Evolutionary conservation across 371 early-diverging fungal genomes (phyloP).

Genomic region (Mucor racemosus): DNA sequence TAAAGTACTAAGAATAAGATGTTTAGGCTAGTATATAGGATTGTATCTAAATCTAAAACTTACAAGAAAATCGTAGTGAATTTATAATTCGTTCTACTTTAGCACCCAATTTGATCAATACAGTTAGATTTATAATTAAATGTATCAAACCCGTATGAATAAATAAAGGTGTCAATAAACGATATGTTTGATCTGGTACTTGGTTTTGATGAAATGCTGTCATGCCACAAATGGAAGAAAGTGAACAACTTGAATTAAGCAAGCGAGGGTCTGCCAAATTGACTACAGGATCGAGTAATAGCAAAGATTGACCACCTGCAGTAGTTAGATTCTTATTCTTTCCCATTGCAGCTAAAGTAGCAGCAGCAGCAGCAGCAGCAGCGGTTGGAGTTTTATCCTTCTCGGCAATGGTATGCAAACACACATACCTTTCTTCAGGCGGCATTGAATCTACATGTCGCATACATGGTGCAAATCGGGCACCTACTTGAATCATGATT

Average conservation of each 20-base stretch:
- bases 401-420: slow-evolving; percentile 21
- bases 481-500: slow-evolving; percentile 54
- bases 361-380: slow-evolving; percentile 5
- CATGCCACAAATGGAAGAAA: slow-evolving; percentile 59
- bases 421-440: slow-evolving; percentile 22
- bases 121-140: slow-evolving; percentile 67
- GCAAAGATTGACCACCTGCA: not conserved
- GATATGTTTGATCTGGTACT: slow-evolving; percentile 72
- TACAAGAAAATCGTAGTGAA: slow-evolving; percentile 43
- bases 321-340: not conserved
- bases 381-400: not conserved
- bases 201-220: slow-evolving; percentile 32
- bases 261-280: slow-evolving; percentile 24
- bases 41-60: not conserved
- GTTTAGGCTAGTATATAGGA: not conserved
- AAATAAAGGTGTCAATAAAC: slow-evolving; percentile 77
- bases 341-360: not conserved
- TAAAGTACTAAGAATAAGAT: slow-evolving; percentile 57
- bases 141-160: slow-evolving; percentile 85
- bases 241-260: slow-evolving; percentile 37
- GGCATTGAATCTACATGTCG: slow-evolving; percentile 32
- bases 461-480: slow-evolving; percentile 68
- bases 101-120: slow-evolving; percentile 66
- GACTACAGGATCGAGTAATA: slow-evolving; percentile 33
- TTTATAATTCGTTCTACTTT: slow-evolving; percentile 76